Evolutionary conservation across 345 rosid species (phyloP).

Genomic region (Bretschneidera sinensis): DNA sequence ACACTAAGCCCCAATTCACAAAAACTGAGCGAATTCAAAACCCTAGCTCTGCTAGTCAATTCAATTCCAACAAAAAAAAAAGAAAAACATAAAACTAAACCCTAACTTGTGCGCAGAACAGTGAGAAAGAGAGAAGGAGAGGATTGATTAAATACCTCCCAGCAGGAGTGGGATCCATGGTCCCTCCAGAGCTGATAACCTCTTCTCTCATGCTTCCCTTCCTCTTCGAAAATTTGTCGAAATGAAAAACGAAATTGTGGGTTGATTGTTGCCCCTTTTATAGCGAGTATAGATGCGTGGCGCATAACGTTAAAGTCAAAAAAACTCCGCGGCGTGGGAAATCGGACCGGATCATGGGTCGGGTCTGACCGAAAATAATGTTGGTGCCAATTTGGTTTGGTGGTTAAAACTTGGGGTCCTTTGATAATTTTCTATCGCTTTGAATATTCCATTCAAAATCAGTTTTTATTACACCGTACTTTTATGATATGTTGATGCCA

Average conservation of each 20-base stretch:
- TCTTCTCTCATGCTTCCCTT: slow-evolving; percentile 50
- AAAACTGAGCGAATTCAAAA: slow-evolving; percentile 1
- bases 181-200: slow-evolving; percentile 70
- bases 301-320: not conserved
- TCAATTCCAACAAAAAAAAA: not conserved
- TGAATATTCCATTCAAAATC: too few relatives aligned
- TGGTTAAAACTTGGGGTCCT: too few relatives aligned
- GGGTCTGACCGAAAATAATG: too few relatives aligned
- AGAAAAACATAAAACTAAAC: not conserved
- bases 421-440: too few relatives aligned
- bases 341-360: too few relatives aligned
- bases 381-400: too few relatives aligned
- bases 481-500: too few relatives aligned
- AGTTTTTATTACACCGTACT: too few relatives aligned
- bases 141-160: slow-evolving; percentile 39
- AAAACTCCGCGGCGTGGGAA: not conserved
- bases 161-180: slow-evolving; percentile 63
- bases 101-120: slow-evolving; percentile 8
- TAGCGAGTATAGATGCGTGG: slow-evolving; percentile 2
- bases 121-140: not conserved
- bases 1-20: too few relatives aligned
- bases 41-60: slow-evolving; percentile 16
- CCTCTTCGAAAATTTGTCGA: not conserved
- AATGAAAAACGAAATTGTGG: not conserved
- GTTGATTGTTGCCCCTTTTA: not conserved